A percentile compares a stretch with the other conserved stretches of the same genome.
These are phyloP conservation scores for Penicillium coprophilum DNA, from an alignment of 495 filamentous ascomycete genomes.

Conservation along the genomic window DNA sequence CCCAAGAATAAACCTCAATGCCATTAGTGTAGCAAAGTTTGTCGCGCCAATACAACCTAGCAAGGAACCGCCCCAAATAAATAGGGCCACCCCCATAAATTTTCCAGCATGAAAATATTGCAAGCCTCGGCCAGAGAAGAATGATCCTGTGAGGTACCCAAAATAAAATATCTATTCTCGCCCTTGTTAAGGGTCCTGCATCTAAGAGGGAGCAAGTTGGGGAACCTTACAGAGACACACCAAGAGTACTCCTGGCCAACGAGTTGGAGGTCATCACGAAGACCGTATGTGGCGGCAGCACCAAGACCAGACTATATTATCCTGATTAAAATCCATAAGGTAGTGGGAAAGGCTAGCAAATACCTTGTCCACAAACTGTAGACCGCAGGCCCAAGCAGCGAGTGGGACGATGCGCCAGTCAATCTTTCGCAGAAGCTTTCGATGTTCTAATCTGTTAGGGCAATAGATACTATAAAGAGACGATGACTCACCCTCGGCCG, in stretches of 20 bases:
- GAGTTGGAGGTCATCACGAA: background rate
- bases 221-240: background rate
- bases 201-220: background rate
- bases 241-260: slow-evolving; percentile 1
- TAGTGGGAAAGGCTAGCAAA: background rate
- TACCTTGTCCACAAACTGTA: background rate
- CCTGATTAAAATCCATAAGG: background rate
- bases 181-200: background rate
- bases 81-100: background rate
- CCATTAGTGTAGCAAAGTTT: background rate
- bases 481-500: background rate
- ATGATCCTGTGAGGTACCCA: background rate
- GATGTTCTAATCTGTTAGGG: background rate
- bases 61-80: background rate
- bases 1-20: background rate
- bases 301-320: background rate
- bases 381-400: background rate
- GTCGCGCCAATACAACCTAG: background rate
- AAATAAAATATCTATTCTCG: background rate
- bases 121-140: background rate
- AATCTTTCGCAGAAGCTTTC: background rate
- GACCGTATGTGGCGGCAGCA: background rate
- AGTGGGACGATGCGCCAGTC: background rate
- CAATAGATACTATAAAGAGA: background rate
- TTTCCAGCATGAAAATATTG: background rate